Base-by-base conservation (phyloP, 2,329 filamentous ascomycete species). In the Lachnellula hyalina region DNA sequence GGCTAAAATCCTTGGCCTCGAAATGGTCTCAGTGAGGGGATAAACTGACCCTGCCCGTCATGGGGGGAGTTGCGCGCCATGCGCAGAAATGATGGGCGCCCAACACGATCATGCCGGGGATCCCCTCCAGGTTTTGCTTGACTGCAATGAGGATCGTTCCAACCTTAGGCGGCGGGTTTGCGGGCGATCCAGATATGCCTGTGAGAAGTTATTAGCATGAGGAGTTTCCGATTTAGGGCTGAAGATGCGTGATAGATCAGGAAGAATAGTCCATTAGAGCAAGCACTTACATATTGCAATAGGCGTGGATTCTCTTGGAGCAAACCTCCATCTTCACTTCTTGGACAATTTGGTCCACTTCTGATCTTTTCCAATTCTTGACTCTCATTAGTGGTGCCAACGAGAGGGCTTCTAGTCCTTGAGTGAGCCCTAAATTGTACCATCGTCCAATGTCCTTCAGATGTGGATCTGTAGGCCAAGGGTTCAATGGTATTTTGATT, bases 351-450 rank as follows among this genome's bases (percentile, higher is more conserved):
- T 77, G 76, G 53, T 77, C 74, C 47, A 95, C 85, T 57, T 88
- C 76, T n/a, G 79, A 76, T 46, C 75, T 68, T 44, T 77, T 74
- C 81, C 83, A 89, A 34, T 74, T 71, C 51, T 82, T 81, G 42
- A 85, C 76, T 55, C 85, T 80, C 45, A 82, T 85, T 67, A 96
- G 79, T 7, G 91, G 87, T 36, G 80, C 87, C 65, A 94, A 71
- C 61, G 85, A 86, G 64, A 95, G 75, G 12, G 85, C 84, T 63
- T 90, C 82, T 49, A 95, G 72, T 25, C 87, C 87, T 66, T 89
- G 83, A 11, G 80, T 84, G 62, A 96, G 76, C 40, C 84, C 86
- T 23, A 93, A 75, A 66, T 93, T 91, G 72, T 95, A 96, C 88
- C 89, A 96, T 55, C 84, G 79, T 32, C 88, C 90, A 51, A 91